A percentile compares a stretch with the other conserved stretches of the same genome.
Evolutionary conservation across 441 rosid genomes (phyloP).

Genomic region (Sinapis alba): DNA sequence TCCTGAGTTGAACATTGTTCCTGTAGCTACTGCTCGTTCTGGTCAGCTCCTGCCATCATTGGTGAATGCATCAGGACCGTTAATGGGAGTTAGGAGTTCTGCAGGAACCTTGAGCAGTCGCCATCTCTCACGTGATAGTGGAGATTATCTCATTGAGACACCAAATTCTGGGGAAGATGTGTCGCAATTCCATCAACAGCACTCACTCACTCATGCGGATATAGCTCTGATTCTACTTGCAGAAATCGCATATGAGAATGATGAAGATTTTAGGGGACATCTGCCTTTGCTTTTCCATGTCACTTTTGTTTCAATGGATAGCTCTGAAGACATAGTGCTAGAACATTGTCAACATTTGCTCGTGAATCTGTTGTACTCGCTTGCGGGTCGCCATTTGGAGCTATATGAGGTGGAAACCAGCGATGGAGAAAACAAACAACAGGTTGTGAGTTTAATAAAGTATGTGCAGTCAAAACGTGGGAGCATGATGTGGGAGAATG

Average conservation of each 20-base stretch:
- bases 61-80: conserved; percentile 97
- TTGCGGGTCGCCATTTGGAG: conserved; percentile 98
- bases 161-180: conserved; percentile 97
- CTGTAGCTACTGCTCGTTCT: conserved; percentile 87
- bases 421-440: conserved; percentile 98
- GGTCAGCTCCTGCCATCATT: conserved; percentile 91
- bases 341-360: conserved; percentile 99
- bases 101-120: conserved; percentile 96
- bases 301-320: conserved; percentile 98
- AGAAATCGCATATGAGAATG: conserved; percentile 98
- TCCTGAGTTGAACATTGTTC: conserved; percentile 87
- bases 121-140: conserved; percentile 97
- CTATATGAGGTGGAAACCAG: conserved; percentile 95
- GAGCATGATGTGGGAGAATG: conserved; percentile 99
- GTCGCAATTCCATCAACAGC: conserved; percentile 92
- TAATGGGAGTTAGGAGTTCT: conserved; percentile 94
- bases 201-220: conserved; percentile 95
- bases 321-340: conserved; percentile 98
- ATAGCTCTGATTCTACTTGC: conserved; percentile 96
- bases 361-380: conserved; percentile 90
- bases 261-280: conserved; percentile 99
- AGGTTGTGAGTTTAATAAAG: conserved; percentile 94
- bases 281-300: conserved; percentile 97
- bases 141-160: conserved; percentile 93
- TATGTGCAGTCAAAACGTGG: conserved; percentile 99